Evolutionary conservation across 331 rosid genomes (phyloP).

Genomic region (Telfairia occidentalis): DNA sequence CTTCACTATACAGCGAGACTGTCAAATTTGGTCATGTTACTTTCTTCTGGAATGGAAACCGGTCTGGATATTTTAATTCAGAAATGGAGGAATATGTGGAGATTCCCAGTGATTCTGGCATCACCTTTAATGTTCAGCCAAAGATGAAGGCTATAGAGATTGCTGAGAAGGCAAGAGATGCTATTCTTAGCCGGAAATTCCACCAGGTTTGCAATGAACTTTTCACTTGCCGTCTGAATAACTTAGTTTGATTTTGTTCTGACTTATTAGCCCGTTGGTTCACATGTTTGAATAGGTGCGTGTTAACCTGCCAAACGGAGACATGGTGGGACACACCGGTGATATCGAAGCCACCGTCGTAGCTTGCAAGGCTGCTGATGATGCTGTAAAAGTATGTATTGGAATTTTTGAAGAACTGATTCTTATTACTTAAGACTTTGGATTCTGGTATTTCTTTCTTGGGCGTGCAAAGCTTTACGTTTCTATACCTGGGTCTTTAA

Average conservation of each 20-base stretch:
- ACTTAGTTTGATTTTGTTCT: neutral
- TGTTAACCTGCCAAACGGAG: slow-evolving; percentile 84
- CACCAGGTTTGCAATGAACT: slow-evolving; percentile 41
- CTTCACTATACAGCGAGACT: slow-evolving; percentile 51
- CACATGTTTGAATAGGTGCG: slow-evolving; percentile 45
- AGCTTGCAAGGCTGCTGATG: slow-evolving; percentile 96
- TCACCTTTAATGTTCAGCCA: slow-evolving; percentile 78
- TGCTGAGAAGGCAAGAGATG: slow-evolving; percentile 86
- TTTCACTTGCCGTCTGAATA: neutral
- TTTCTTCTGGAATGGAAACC: slow-evolving; percentile 97
- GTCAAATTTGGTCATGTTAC: slow-evolving; percentile 97
- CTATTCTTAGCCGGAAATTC: slow-evolving; percentile 74
- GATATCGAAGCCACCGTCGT: slow-evolving; percentile 82
- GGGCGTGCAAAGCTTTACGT: neutral
- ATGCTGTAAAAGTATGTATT: slow-evolving; percentile 64
- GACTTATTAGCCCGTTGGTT: neutral
- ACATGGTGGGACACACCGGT: slow-evolving; percentile 93
- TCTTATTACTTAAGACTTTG: neutral
- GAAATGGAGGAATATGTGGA: slow-evolving; percentile 79
- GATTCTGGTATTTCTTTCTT: neutral
- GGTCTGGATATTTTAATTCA: slow-evolving; percentile 69
- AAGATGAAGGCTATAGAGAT: slow-evolving; percentile 85
- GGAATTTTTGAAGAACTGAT: neutral
- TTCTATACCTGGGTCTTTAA: neutral
- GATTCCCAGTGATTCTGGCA: slow-evolving; percentile 87